Conservation (phyloP, 129 eudicot genomes). For the Dittrichia graveolens region DNA sequence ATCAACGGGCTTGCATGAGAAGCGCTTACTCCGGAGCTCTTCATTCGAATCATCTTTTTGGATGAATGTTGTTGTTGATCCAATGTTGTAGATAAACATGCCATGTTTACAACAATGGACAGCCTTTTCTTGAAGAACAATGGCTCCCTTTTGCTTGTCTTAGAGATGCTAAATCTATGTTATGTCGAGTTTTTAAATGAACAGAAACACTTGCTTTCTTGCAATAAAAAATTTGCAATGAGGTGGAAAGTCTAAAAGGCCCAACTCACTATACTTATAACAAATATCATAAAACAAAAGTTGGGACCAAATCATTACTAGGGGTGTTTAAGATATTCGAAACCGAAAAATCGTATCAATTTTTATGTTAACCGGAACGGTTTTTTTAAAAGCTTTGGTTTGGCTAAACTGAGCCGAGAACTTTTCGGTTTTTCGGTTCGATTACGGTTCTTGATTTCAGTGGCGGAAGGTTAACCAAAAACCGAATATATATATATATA, state of each 20-base stretch:
- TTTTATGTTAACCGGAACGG: too few species aligned
- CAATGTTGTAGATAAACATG: slow-evolving; percentile 32
- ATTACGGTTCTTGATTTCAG: too few species aligned
- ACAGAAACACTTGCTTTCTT: slow-evolving; percentile 19
- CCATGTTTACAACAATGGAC: slow-evolving; percentile 28
- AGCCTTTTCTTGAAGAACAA: slow-evolving; percentile 25
- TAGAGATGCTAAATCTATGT: slow-evolving; percentile 42
- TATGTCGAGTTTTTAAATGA: slow-evolving; percentile 22
- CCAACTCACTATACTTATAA: slow-evolving; percentile 22
- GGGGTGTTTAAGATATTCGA: too few species aligned
- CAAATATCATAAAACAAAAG: slow-evolving; percentile 9
- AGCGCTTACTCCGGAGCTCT: slow-evolving; percentile 46
- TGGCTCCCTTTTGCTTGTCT: slow-evolving; percentile 31
- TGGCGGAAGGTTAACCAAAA: too few species aligned
- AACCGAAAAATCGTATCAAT: too few species aligned
- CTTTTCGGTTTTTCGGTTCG: too few species aligned
- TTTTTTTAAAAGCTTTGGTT: too few species aligned
- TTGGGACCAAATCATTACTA: slow-evolving; percentile 24
- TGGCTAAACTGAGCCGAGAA: too few species aligned
- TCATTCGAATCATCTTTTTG: slow-evolving; percentile 40
- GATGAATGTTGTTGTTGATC: slow-evolving; percentile 50
- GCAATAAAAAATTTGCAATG: slow-evolving; percentile 14
- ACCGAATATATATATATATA: too few species aligned
- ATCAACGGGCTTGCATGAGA: slow-evolving; percentile 44
- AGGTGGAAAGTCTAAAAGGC: slow-evolving; percentile 41